Conservation (phyloP, 768 basidiomycete species). For the Serendipita sp. region DNA sequence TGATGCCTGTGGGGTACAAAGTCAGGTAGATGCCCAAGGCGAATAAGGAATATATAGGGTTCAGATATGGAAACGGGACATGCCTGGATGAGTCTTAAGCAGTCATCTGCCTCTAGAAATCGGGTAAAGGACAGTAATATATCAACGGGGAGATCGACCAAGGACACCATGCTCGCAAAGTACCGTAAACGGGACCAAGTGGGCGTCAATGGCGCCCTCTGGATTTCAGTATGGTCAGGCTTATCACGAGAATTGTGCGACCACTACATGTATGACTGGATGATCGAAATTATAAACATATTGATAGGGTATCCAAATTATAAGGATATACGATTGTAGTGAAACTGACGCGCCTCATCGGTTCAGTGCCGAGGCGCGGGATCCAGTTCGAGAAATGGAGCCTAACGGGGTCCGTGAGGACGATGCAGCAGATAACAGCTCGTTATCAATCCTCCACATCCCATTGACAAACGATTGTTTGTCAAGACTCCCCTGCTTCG, state of each 20-base stretch:
- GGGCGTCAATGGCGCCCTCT: too few species aligned
- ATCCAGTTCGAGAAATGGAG: too few species aligned
- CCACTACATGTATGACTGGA: too few species aligned
- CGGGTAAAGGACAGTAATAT: background rate
- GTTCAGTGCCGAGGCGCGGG: too few species aligned
- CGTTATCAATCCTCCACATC: constrained; percentile 80
- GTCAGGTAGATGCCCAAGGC: background rate
- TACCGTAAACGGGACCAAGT: too few species aligned
- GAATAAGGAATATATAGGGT: background rate
- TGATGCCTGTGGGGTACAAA: background rate
- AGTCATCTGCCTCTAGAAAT: background rate
- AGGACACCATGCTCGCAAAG: too few species aligned
- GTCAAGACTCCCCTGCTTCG: constrained; percentile 38
- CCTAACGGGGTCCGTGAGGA: background rate
- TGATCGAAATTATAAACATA: too few species aligned
- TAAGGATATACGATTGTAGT: too few species aligned
- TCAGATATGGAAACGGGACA: background rate
- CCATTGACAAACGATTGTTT: constrained; percentile 53
- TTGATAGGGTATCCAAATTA: too few species aligned
- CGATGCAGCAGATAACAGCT: constrained; percentile 24
- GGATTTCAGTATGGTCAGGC: too few species aligned
- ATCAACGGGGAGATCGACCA: background rate
- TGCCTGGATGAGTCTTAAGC: background rate
- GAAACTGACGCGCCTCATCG: too few species aligned
- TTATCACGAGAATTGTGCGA: too few species aligned